These are phyloP conservation scores for Avicennia marina DNA, from an alignment of 257 asterid species.

Conservation along the genomic window DNA sequence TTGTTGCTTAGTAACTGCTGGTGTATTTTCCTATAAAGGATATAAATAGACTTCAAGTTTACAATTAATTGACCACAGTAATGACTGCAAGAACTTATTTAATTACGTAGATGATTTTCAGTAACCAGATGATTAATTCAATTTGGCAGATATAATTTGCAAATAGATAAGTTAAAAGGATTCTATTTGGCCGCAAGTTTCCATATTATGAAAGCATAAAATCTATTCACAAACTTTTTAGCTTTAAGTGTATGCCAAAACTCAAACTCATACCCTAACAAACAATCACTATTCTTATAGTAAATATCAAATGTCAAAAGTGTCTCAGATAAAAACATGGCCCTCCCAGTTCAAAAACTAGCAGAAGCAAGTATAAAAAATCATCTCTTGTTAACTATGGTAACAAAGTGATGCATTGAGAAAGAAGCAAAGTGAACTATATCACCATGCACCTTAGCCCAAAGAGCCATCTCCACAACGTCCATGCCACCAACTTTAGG, in stretches of 20 bases:
- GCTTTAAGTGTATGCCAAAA: neutral
- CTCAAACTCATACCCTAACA: neutral
- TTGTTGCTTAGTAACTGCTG: conserved; percentile 50
- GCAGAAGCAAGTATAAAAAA: conserved; percentile 5
- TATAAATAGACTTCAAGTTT: conserved; percentile 6
- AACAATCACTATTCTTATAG: neutral
- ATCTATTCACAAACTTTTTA: conserved; percentile 7
- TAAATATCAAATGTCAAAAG: conserved; percentile 2
- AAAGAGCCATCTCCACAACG: conserved; percentile 99
- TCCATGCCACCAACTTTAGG: conserved; percentile 97
- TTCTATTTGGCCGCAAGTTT: neutral
- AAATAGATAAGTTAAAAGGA: neutral
- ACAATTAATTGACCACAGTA: neutral
- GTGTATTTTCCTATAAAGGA: conserved; percentile 66
- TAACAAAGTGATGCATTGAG: conserved; percentile 15
- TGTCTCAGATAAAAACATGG: too few relatives aligned
- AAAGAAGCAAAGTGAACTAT: conserved; percentile 18
- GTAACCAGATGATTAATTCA: neutral
- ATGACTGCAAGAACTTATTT: neutral
- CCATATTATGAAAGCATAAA: neutral
- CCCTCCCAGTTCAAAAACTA: conserved; percentile 4
- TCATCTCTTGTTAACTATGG: conserved; percentile 7
- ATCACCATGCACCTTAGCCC: conserved; percentile 79
- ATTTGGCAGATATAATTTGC: conserved; percentile 6
- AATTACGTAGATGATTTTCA: conserved; percentile 7